Evolutionary conservation across 2,329 filamentous ascomycete genomes (phyloP).

Genomic region (Colletotrichum sp.): DNA sequence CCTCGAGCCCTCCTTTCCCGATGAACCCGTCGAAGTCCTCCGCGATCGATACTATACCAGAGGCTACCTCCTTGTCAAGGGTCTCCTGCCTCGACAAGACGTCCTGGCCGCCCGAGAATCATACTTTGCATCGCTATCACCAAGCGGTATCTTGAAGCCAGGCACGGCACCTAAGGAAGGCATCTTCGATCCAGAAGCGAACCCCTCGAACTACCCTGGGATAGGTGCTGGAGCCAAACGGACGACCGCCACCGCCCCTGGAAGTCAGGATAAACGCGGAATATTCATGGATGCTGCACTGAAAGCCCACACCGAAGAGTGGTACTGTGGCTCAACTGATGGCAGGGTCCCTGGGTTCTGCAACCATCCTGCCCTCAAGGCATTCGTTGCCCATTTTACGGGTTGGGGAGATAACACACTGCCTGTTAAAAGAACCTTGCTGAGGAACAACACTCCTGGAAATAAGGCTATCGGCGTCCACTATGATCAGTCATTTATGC

Average conservation of each 20-base stretch:
- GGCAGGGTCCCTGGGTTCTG: conserved; percentile 40
- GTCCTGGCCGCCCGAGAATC: conserved; percentile 13
- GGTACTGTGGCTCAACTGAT: conserved; percentile 43
- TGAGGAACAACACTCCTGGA: conserved; percentile 61
- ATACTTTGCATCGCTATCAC: conserved; percentile 19
- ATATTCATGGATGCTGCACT: conserved; percentile 46
- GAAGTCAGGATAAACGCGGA: conserved; percentile 26
- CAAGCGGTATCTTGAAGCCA: conserved; percentile 12
- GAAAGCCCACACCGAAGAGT: conserved; percentile 55
- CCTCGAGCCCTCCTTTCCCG: conserved; percentile 47
- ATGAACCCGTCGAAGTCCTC: conserved; percentile 17
- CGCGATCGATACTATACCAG: not conserved
- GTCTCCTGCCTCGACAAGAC: conserved; percentile 7
- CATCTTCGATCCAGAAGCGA: conserved; percentile 25
- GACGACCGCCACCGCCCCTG: conserved; percentile 51
- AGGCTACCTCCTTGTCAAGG: conserved; percentile 21
- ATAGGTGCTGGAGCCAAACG: conserved; percentile 55
- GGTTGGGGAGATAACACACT: conserved; percentile 51
- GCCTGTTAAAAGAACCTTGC: conserved; percentile 44
- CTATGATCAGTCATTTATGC: conserved; percentile 64
- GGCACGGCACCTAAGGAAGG: conserved; percentile 16
- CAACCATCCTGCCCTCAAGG: conserved; percentile 52
- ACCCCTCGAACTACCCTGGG: conserved; percentile 2
- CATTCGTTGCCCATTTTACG: conserved; percentile 55
- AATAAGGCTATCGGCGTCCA: conserved; percentile 65